Conservation (phyloP, 495 filamentous ascomycete species). For the Talaromyces liani region DNA sequence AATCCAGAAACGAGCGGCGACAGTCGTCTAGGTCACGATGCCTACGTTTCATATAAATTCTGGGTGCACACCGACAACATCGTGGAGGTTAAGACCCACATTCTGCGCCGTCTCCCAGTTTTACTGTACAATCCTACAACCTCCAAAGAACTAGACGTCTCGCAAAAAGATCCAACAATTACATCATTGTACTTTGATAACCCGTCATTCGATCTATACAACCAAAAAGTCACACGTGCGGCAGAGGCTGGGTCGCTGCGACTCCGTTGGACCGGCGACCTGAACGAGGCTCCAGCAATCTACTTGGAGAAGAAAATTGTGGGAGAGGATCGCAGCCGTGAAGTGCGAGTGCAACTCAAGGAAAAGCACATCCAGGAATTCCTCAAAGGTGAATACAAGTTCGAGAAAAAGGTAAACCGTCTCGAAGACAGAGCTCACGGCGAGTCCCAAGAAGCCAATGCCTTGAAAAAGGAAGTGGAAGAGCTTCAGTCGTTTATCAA, state of each 20-base stretch:
- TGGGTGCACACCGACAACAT: constrained; percentile 96
- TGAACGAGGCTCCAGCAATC: constrained; percentile 69
- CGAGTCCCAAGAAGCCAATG: constrained; percentile 46
- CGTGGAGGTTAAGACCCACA: constrained; percentile 90
- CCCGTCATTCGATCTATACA: constrained; percentile 75
- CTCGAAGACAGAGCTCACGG: constrained; percentile 62
- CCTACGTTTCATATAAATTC: constrained; percentile 91
- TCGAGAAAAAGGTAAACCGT: constrained; percentile 85
- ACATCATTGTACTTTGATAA: constrained; percentile 96
- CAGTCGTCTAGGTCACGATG: constrained; percentile 46
- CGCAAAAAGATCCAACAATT: constrained; percentile 77
- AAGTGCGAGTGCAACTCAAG: constrained; percentile 78
- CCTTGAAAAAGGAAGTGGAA: constrained; percentile 62
- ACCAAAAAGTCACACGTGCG: constrained; percentile 71
- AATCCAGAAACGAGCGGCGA: constrained; percentile 19
- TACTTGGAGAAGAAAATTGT: constrained; percentile 82
- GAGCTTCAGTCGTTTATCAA: constrained; percentile 76
- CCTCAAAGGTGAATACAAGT: constrained; percentile 76
- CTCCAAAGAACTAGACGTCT: constrained; percentile 67
- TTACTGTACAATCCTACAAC: constrained; percentile 86
- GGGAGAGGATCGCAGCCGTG: constrained; percentile 63
- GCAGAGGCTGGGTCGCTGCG: constrained; percentile 74
- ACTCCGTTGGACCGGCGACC: constrained; percentile 84
- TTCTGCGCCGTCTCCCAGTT: constrained; percentile 80
- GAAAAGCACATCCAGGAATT: constrained; percentile 89